Base-by-base conservation (phyloP, 345 rosid species). In the Leavenworthia alabamica region DNA sequence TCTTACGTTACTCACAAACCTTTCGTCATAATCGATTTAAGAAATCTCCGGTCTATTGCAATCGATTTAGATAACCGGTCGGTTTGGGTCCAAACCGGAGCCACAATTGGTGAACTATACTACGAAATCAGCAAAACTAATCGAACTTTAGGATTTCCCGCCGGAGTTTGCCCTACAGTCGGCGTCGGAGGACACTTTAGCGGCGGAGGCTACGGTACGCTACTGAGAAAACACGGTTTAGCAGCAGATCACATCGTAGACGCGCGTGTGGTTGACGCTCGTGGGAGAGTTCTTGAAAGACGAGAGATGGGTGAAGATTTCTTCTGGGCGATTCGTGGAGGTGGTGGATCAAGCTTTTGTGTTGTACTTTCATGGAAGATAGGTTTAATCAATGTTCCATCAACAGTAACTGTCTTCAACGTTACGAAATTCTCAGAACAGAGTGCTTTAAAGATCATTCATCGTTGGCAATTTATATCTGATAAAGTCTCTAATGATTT, bases 241-340 rank as follows among this genome's bases (percentile, higher is more conserved):
- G 67, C 85, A 0, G 69, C 53, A 0, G 95, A 87, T 64, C 75
- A 85, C 57, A 63, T 87, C 0, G 35, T 76, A 0, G 95, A 87
- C 56, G 91, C 85, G 0, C 59, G 59, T 27, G 59, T 81, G 1
- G 80, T 87, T 4, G 83, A 87, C 50, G 73, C 68, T 2, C 32
- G 56, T 0, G 95, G 89, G 0, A 74, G 64, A 54, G 3, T 87
- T 29, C 72, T 81, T 1, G 77, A 74, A 12, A 54, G 91, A 40
- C 24, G 73, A 42, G 57, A 78, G 43, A 84, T 84, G 91, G 87
- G 89, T 3, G 89, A 88, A 43, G 89, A 81, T 37, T 66, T 85
- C 10, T 83, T 81, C 61, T 85, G 96, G 95, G 91, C 91, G 1
- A 81, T 88, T 19, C 61, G 82, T n/a, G 90, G 95, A 4, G 89